phyloP scores from a whole-genome alignment of 192 early-diverging fungal species.

The Entomortierella lignicola region DNA sequence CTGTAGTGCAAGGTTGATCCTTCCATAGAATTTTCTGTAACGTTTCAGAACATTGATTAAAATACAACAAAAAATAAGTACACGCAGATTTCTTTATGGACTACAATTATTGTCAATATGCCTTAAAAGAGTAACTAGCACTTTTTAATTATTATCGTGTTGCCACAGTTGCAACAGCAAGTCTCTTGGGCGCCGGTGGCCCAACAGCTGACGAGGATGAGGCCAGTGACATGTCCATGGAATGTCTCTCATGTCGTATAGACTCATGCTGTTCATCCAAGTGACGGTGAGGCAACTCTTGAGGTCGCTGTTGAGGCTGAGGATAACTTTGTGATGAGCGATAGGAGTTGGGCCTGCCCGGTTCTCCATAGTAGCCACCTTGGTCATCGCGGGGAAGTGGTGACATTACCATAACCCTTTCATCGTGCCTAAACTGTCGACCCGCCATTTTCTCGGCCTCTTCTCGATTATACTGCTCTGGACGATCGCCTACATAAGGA shows the following conservation, averaged over 20 bases:
- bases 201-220: conserved; percentile 1
- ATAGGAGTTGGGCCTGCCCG: conserved; percentile 16
- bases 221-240: conserved; percentile 16
- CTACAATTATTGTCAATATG: too few relatives aligned
- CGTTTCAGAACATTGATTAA: too few relatives aligned
- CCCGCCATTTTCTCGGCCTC: neutral
- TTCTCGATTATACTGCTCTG: conserved; percentile 13
- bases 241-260: conserved; percentile 14
- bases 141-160: conserved; percentile 8
- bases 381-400: conserved; percentile 22
- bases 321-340: neutral
- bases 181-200: conserved; percentile 1
- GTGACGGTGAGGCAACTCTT: conserved; percentile 5
- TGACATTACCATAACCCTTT: conserved; percentile 13
- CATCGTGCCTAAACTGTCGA: conserved; percentile 17
- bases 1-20: too few relatives aligned
- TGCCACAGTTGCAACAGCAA: neutral
- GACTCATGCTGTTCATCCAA: neutral
- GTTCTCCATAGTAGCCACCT: conserved; percentile 21
- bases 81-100: too few relatives aligned
- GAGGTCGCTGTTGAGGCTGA: conserved; percentile 6
- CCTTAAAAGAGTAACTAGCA: too few relatives aligned
- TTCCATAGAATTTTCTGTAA: too few relatives aligned
- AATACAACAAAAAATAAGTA: too few relatives aligned
- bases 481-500: conserved; percentile 2